Conservation (phyloP, 1,284 basidiomycete genomes). For the Ustilago hordei region DNA sequence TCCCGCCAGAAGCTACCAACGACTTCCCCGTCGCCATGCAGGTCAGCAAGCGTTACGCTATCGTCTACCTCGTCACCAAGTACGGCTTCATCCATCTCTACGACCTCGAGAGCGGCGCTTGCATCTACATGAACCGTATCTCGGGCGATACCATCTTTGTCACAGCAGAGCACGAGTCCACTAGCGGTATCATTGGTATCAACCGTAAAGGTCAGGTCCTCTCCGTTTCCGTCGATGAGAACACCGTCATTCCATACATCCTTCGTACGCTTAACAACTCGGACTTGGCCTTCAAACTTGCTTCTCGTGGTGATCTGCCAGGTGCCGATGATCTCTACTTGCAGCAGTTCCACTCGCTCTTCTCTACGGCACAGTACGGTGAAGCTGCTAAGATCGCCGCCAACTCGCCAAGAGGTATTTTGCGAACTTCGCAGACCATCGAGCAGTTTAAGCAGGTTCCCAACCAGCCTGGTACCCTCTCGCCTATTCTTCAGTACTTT, state of each 20-base stretch:
- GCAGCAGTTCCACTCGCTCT: constrained; percentile 93
- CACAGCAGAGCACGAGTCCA: constrained; percentile 93
- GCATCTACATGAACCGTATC: constrained; percentile 99
- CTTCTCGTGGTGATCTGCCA: constrained; percentile 94
- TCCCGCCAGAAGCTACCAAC: constrained; percentile 96
- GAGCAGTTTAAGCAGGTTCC: constrained; percentile 98
- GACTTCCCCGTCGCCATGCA: constrained; percentile 99
- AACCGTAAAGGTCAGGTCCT: constrained; percentile 99
- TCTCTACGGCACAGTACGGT: constrained; percentile 87
- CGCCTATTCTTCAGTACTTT: constrained; percentile 98
- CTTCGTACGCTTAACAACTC: constrained; percentile 94
- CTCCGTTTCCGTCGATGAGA: constrained; percentile 95
- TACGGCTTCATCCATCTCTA: constrained; percentile 99
- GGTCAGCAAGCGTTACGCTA: constrained; percentile 95
- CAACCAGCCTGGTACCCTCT: constrained; percentile 87
- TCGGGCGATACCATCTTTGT: constrained; percentile 99
- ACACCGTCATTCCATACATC: constrained; percentile 95
- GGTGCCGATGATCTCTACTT: constrained; percentile 98
- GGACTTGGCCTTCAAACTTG: constrained; percentile 97
- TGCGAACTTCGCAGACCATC: constrained; percentile 94
- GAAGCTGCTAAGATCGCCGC: constrained; percentile 99
- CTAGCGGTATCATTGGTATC: constrained; percentile 96
- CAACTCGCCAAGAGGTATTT: constrained; percentile 94
- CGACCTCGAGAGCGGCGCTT: constrained; percentile 97
- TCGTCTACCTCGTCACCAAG: constrained; percentile 97